These are phyloP conservation scores for Malassezia psittaci DNA, from an alignment of 1,284 basidiomycete genomes.

Conservation along the genomic window DNA sequence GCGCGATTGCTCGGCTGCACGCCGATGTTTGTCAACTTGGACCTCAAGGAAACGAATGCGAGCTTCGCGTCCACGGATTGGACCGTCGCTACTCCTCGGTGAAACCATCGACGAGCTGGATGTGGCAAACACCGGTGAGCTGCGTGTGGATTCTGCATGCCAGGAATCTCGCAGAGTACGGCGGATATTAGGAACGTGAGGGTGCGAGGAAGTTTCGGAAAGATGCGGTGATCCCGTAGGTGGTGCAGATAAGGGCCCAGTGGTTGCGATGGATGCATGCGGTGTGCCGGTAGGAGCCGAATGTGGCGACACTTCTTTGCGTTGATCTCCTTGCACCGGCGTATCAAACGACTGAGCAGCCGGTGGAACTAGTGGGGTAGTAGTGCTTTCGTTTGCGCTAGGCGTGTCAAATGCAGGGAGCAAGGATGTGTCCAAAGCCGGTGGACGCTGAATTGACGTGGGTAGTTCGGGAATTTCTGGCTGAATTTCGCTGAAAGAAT, in stretches of 20 bases:
- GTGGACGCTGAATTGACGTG: not conserved
- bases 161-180: not conserved
- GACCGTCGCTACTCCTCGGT: not conserved
- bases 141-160: not conserved
- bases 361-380: no score
- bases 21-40: slow-evolving; percentile 15
- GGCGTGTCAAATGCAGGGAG: not conserved
- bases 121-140: not conserved
- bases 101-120: not conserved
- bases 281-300: not conserved
- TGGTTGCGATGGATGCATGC: not conserved
- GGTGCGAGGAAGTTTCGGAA: no score
- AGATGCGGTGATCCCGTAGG: not conserved
- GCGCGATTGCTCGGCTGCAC: slow-evolving; percentile 16
- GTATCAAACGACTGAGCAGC: no score
- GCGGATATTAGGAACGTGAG: no score
- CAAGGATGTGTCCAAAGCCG: not conserved
- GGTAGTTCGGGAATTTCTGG: no score
- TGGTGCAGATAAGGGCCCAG: not conserved
- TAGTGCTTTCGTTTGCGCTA: no score
- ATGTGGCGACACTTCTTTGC: not conserved
- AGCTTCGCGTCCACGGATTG: not conserved
- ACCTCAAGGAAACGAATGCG: slow-evolving; percentile 8
- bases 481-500: not conserved
- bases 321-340: no score